Conservation (phyloP, 2,329 filamentous ascomycete species). For the Atkinsonella hypoxylon region DNA sequence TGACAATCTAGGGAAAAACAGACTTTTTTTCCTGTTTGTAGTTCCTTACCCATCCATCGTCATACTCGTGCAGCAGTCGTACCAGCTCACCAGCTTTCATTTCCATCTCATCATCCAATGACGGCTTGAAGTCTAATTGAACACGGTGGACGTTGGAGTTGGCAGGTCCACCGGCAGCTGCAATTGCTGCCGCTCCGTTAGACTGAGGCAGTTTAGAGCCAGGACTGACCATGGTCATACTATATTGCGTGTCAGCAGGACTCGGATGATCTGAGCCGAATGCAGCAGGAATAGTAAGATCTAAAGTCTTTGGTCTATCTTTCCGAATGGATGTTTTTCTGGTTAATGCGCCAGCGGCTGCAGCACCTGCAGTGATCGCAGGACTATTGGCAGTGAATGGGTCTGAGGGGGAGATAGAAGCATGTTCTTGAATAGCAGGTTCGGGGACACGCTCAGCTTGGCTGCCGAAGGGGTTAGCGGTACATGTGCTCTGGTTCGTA, state of each 20-base stretch:
- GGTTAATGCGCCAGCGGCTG: constrained; percentile 24
- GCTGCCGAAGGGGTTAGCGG: constrained; percentile 60
- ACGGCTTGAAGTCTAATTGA: constrained; percentile 86
- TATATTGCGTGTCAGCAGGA: constrained; percentile 52
- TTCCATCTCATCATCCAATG: constrained; percentile 82
- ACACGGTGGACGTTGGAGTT: constrained; percentile 71
- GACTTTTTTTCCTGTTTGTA: constrained; percentile 9
- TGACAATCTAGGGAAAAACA: neutral
- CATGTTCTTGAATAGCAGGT: constrained; percentile 26
- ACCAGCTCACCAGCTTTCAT: constrained; percentile 74
- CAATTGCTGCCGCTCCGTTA: constrained; percentile 44
- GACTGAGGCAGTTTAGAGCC: constrained; percentile 26
- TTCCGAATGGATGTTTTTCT: constrained; percentile 47
- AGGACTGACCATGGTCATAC: constrained; percentile 40
- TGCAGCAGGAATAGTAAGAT: constrained; percentile 36
- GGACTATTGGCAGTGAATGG: constrained; percentile 27
- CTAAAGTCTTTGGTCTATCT: constrained; percentile 36
- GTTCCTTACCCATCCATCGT: constrained; percentile 85
- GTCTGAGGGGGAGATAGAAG: constrained; percentile 12
- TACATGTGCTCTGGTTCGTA: constrained; percentile 34
- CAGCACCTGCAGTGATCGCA: constrained; percentile 16
- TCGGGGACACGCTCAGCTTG: constrained; percentile 39
- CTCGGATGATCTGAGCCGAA: constrained; percentile 35
- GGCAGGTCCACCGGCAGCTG: constrained; percentile 47
- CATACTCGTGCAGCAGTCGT: constrained; percentile 85